Conservation (phyloP, 805 yeast species). For the Candida ficus region DNA sequence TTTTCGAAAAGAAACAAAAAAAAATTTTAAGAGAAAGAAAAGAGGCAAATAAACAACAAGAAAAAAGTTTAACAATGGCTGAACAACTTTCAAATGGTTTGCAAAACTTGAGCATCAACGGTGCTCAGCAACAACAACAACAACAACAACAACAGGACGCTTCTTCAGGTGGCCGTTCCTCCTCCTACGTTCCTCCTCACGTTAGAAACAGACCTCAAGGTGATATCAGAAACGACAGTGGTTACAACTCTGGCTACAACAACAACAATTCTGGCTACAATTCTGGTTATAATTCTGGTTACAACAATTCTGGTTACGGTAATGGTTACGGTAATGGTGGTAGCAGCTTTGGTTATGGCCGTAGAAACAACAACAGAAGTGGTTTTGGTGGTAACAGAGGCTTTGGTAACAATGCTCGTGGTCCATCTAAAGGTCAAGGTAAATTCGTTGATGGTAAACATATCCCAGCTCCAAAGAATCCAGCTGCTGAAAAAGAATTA, state of each 20-base stretch:
- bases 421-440: constrained; percentile 58
- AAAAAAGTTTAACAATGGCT: constrained; percentile 32
- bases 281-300: constrained; percentile 1
- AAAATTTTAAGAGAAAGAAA: constrained; percentile 1
- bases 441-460: constrained; percentile 85
- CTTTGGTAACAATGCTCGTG: constrained; percentile 18
- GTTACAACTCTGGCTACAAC: constrained; percentile 4
- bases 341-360: constrained; percentile 23
- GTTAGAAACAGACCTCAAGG: constrained; percentile 30
- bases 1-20: background rate
- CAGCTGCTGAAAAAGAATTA: constrained; percentile 66
- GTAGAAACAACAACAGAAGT: constrained; percentile 27
- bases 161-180: constrained; percentile 21
- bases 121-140: too few species aligned
- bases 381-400: constrained; percentile 32
- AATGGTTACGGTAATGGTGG: constrained; percentile 13
- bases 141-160: constrained; percentile 9
- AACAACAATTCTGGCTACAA: constrained; percentile 13
- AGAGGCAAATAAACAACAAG: constrained; percentile 3
- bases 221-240: constrained; percentile 11
- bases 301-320: constrained; percentile 4
- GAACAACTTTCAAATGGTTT: constrained; percentile 49
- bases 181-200: constrained; percentile 56
- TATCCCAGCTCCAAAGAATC: constrained; percentile 71
- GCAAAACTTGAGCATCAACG: constrained; percentile 49